Conservation (phyloP, 208 protist genomes). For the Wallacemonas collosoma region DNA sequence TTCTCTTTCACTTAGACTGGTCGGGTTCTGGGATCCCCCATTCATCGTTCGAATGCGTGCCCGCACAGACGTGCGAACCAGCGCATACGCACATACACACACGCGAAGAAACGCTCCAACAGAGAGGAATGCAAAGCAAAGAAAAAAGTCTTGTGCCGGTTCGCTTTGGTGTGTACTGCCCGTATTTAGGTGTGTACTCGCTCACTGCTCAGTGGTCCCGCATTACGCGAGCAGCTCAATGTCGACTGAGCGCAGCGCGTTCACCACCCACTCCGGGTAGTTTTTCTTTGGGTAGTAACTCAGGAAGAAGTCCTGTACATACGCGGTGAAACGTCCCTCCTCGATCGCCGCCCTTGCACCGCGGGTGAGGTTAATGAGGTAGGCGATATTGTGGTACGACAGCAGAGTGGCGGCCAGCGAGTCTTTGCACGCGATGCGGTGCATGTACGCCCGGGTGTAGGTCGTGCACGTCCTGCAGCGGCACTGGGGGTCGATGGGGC, state of each 20-base stretch:
- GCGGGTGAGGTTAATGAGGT: slow-evolving; percentile 93
- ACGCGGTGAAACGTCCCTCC: slow-evolving; percentile 75
- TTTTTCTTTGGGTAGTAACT: slow-evolving; percentile 79
- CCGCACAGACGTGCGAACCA: too few relatives aligned
- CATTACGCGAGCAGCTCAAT: slow-evolving; percentile 60
- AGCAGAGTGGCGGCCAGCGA: slow-evolving; percentile 92
- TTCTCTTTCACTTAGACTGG: neutral
- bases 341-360: slow-evolving; percentile 85
- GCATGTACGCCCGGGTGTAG: slow-evolving; percentile 94
- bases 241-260: slow-evolving; percentile 80
- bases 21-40: too few relatives aligned
- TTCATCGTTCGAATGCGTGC: too few relatives aligned
- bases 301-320: slow-evolving; percentile 89
- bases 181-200: too few relatives aligned
- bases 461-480: slow-evolving; percentile 91
- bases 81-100: too few relatives aligned
- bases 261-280: slow-evolving; percentile 90
- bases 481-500: slow-evolving; percentile 89
- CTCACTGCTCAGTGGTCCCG: neutral
- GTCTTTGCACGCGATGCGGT: slow-evolving; percentile 91
- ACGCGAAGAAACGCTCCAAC: too few relatives aligned
- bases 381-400: slow-evolving; percentile 98
- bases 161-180: too few relatives aligned
- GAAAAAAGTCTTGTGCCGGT: too few relatives aligned
- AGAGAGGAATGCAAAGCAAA: too few relatives aligned